A percentile compares a stretch with the other conserved stretches of the same genome.
Conservation (phyloP, 495 filamentous ascomycete species). For the Aspergillus coremiiformis region DNA sequence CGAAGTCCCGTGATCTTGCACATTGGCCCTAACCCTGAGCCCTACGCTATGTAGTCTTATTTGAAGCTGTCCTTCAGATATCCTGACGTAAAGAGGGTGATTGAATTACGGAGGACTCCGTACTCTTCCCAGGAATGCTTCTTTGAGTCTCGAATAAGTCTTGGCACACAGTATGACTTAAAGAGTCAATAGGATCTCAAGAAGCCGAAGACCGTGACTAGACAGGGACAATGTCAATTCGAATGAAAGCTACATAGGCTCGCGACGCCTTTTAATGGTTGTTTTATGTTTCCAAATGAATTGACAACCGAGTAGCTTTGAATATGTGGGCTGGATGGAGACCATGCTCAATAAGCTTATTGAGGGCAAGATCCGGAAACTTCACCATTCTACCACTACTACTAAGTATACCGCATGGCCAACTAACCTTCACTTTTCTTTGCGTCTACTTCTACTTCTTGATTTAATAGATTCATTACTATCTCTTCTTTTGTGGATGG, state of each 20-base stretch:
- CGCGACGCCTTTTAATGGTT: too few relatives aligned
- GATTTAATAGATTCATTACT: too few relatives aligned
- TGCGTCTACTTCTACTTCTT: not conserved
- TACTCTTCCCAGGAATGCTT: not conserved
- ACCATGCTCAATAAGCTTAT: not conserved
- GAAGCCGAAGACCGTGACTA: not conserved
- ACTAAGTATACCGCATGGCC: not conserved
- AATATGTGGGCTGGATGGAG: too few relatives aligned
- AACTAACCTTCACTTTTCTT: not conserved
- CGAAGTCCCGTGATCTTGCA: constrained; percentile 4
- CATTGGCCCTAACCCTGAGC: constrained; percentile 9
- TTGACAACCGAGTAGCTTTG: too few relatives aligned
- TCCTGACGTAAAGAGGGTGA: not conserved
- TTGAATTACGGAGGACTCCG: too few relatives aligned
- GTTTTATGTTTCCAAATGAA: too few relatives aligned
- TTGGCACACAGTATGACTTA: not conserved
- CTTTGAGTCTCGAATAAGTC: not conserved
- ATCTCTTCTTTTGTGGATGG: too few relatives aligned
- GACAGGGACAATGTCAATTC: too few relatives aligned
- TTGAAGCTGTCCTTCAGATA: not conserved
- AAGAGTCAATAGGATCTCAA: not conserved
- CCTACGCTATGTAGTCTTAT: not conserved
- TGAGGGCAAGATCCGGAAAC: not conserved
- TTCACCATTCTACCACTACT: not conserved
- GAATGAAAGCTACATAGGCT: too few relatives aligned